Percentiles rank a stretch among this genome's conserved stretches.
phyloP scores from a whole-genome alignment of 495 filamentous ascomycete genomes.

The Penicillium cinerascens region DNA sequence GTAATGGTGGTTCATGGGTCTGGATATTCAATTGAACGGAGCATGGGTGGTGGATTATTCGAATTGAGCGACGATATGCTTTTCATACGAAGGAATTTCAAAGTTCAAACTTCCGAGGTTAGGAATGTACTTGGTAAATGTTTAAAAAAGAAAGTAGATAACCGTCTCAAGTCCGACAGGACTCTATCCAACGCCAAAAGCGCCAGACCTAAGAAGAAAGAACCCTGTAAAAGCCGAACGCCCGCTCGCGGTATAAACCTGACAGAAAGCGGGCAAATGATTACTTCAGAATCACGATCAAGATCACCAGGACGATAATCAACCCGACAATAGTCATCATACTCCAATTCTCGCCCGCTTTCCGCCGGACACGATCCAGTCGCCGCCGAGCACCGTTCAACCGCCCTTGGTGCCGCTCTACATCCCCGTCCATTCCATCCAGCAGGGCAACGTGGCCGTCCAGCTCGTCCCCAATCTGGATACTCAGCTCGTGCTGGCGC shows the following conservation, averaged over 20 bases:
- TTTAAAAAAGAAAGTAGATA: background rate
- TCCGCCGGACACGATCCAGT: constrained; percentile 64
- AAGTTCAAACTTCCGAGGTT: background rate
- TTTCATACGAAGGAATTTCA: background rate
- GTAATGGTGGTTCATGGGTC: background rate
- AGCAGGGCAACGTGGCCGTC: constrained; percentile 85
- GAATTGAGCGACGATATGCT: too few species aligned
- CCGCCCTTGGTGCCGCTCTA: constrained; percentile 74
- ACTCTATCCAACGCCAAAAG: constrained; percentile 16
- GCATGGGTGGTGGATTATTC: too few species aligned
- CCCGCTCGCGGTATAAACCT: constrained; percentile 20
- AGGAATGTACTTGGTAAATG: background rate
- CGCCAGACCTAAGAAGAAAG: constrained; percentile 11
- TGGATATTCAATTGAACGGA: too few species aligned
- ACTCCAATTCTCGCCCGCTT: constrained; percentile 76
- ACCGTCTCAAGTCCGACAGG: background rate
- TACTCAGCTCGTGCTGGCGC: constrained; percentile 88
- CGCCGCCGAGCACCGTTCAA: constrained; percentile 70
- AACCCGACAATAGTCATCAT: constrained; percentile 71
- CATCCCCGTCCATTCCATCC: constrained; percentile 78
- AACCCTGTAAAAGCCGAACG: constrained; percentile 16
- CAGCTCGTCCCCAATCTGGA: constrained; percentile 94
- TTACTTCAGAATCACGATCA: constrained; percentile 77
- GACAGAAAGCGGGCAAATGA: constrained; percentile 10
- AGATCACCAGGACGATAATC: constrained; percentile 71